Evolutionary conservation across 2,329 filamentous ascomycete genomes (phyloP), one percentile per base, ranked within the genome.

Genomic region (Plenodomus biglobosus): DNA sequence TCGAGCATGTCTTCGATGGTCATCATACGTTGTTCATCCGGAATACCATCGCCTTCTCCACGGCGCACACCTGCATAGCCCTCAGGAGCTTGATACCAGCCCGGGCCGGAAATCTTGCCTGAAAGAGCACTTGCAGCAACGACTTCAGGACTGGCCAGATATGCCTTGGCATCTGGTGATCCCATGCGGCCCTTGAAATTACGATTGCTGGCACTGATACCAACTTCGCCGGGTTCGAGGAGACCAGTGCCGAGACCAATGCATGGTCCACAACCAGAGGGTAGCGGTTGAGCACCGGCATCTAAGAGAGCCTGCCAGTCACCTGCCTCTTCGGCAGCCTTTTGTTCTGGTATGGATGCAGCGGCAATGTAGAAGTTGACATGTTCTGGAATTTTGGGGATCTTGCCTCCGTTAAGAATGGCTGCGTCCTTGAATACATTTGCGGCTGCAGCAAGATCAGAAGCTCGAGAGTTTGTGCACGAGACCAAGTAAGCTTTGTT

Each of bases 111-210:
- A 30, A 92, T 90, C 52, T 80, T 80, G 11, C 88, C 88, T 15
- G 78, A 76, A 39, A 96, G 74, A 2, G 92, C 92, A 62, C 89
- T 95, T 7, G 94, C 92, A 3, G 92, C 92, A 0, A 97, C 92
- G 2, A 96, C 86, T 65, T 96, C 92, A 1, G 94, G 92, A 57
- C 87, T 92, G 5, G 86, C 88, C 1, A 96, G 84, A 68, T 96
- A 96, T 0, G 90, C 90, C 64, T 90, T 85, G 0, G 90, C 88
- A 4, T 88, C 83, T 2, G 81, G 84, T 13, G 82, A 86, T 2
- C 92, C 92, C 88, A 96, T 95, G 2, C 92, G 84, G 0, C 91
- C 92, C 72, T 92, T 91, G 78, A 92, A 96, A 71, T 96, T 96
- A 10, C 92, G 80, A 76, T 96, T 96, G 42, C 80, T 85, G 0